phyloP scores from a whole-genome alignment of 352 stramenopile species.

The Saprolegnia diclina region DNA sequence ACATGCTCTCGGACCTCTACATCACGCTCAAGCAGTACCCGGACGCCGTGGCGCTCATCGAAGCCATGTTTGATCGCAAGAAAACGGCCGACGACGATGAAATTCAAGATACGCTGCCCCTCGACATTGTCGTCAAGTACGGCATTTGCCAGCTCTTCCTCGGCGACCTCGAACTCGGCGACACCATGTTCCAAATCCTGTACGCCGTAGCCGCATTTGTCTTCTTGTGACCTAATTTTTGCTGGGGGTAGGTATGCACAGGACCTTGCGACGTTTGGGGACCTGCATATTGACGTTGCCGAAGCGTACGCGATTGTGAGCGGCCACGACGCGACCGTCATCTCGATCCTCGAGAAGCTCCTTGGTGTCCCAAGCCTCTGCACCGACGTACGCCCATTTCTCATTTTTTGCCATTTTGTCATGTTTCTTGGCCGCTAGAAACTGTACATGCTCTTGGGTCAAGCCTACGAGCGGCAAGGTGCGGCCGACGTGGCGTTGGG shows the following conservation, averaged over 20 bases:
- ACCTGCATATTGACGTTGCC: constrained; percentile 78
- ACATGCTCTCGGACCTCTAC: constrained; percentile 83
- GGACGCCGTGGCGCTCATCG: constrained; percentile 72
- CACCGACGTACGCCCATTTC: constrained; percentile 33
- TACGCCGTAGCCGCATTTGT: background rate
- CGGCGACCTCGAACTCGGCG: constrained; percentile 58
- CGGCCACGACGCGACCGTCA: constrained; percentile 57
- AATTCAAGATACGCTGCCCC: constrained; percentile 54
- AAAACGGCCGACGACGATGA: constrained; percentile 50
- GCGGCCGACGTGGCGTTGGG: constrained; percentile 65
- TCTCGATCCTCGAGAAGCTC: constrained; percentile 60
- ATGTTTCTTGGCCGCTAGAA: background rate
- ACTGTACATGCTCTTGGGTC: constrained; percentile 12
- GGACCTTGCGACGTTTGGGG: constrained; percentile 77
- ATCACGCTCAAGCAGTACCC: constrained; percentile 83
- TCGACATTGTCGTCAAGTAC: constrained; percentile 85
- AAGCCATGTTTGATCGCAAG: constrained; percentile 64
- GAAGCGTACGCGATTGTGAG: constrained; percentile 72
- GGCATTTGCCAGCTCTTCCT: constrained; percentile 81
- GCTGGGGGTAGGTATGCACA: constrained; percentile 42
- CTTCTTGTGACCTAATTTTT: background rate
- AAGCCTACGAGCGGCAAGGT: constrained; percentile 39
- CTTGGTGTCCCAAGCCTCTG: constrained; percentile 62
- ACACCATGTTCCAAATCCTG: constrained; percentile 78
- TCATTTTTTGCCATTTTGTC: background rate